Base-by-base conservation (phyloP, 2,329 filamentous ascomycete species). In the Emericellopsis cladophorae region DNA sequence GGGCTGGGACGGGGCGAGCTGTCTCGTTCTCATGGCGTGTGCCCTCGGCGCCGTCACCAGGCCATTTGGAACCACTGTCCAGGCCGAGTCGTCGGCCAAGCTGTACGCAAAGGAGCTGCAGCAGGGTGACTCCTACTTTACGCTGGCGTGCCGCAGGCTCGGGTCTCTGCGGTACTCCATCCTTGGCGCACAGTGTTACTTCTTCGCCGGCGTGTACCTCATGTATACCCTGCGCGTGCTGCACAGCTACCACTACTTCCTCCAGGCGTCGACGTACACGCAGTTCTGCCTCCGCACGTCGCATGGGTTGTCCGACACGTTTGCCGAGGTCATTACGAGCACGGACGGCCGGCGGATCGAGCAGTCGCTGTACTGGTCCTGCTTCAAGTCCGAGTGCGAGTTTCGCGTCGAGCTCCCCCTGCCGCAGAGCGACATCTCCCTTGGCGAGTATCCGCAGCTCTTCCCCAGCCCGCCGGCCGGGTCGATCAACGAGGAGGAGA, bases 331-430 rank as follows among this genome's bases (percentile, higher is more conserved):
- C 11, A 16, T 33, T n/a, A 42, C 37, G 31, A 40, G 40, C n/a
- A 42, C 45, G 24, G 48, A 47, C 39, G 44, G 39, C 7, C 51
- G 53, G 10, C 51, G 54, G 5, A 46, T 64, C 3, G 61, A 64
- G 45, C 60, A 66, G 42, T 52, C 60, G 31, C 46, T 66, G 1
- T 65, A 64, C 47, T 66, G 62, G 62, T 61, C 57, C 7, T 64
- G 60, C 40, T 64, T 64, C 50, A 66, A 66, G 46, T 61, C 61
- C 2, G 62, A 65, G 46, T 58, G 56, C 42, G 60, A 65, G 44
- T 54, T 64, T 5, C 56, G 60, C 6, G 55, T 59, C n/a, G 61
- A 62, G 42, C 51, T 65, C 10, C 51, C 57, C 2, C 48, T 64
- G 2, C 59, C 59, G 10, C 54, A 60, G 36, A 56, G 57, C 1